phyloP scores from a whole-genome alignment of 169 alveolate genomes.

The Eimeria zaria region DNA sequence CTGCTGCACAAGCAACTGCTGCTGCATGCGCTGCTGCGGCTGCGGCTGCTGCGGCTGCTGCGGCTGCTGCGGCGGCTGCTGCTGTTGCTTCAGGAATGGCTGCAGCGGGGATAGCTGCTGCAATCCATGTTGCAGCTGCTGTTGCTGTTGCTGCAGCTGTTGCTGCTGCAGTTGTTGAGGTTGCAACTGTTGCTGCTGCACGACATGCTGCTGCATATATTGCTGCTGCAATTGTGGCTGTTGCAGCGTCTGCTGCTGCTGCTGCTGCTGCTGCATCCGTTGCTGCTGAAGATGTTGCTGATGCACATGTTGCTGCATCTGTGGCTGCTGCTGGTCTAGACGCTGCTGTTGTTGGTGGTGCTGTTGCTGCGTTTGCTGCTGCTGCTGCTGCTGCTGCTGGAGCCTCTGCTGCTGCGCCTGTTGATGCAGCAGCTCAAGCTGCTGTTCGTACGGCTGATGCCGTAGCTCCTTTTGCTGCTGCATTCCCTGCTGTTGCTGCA shows the following conservation, averaged over 20 bases:
- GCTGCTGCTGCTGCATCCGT: not conserved
- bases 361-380: not conserved
- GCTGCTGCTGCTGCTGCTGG: constrained; percentile 22
- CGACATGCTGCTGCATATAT: no score
- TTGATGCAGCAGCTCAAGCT: not conserved
- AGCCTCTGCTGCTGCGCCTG: not conserved
- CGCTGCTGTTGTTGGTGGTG: not conserved
- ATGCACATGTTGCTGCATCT: not conserved
- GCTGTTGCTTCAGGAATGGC: not conserved
- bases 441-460: not conserved
- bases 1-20: not conserved
- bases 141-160: not conserved
- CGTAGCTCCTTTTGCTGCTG: no score
- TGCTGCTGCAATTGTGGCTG: not conserved
- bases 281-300: not conserved
- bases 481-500: not conserved
- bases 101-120: not conserved
- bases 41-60: not conserved
- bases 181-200: not conserved
- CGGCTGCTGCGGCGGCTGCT: constrained; percentile 14
- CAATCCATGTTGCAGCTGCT: no score
- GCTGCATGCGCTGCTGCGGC: not conserved
- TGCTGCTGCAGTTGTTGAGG: not conserved
- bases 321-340: not conserved
- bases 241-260: not conserved